Evolutionary conservation across 768 basidiomycete genomes (phyloP), one percentile per base, ranked within the genome.

Genomic region (Gymnopilus junonius): DNA sequence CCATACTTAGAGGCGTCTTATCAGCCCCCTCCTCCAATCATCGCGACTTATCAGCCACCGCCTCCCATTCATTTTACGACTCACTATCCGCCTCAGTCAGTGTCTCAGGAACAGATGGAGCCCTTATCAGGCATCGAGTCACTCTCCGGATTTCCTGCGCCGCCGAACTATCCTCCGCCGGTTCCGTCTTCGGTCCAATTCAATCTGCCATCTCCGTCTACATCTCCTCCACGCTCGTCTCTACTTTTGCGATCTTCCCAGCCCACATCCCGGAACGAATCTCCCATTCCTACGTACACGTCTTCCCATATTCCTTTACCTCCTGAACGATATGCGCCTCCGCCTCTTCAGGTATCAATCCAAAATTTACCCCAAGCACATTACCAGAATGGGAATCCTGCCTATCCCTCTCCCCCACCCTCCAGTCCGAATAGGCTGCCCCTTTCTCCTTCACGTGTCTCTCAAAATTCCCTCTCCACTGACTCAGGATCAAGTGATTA

Each of bases 1-100:
- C 58, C 59, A 6, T 71, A 66, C 59, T 63, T 75, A 1, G 72
- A 75, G 54, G 73, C 73, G 2, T 69, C 70, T n/a, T 74, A 74
- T 65, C 73, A 74, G 59, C 73, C 73, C 25, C 73, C 73, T 4
- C 73, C 73, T 34, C 73, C 70, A 17, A 40, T 66, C 34, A 55
- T 51, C 34, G 61, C 65, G 17, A 50, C 58, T 25, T 64, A 63
- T 67, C 61, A 67, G 46, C 63, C 61, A 15, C 57, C 63, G 25
- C 67, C 66, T 34, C 62, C 67, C 32, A 21, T 58, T 34, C 62
- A 55, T 31, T 17, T 48, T 11, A 31, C 25, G 34, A 32, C 25
- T 15, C 48, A 39, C 8, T 35, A 37, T n/a, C 39, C 29, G 17
- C 55, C 57, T 1, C 62, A 56, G 11, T 31, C 42, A 37, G 12